Percentiles rank a stretch among this genome's conserved stretches.
These are phyloP conservation scores for Chlorella vulgaris DNA, from an alignment of 139 green algal genomes.

Conservation along the genomic window DNA sequence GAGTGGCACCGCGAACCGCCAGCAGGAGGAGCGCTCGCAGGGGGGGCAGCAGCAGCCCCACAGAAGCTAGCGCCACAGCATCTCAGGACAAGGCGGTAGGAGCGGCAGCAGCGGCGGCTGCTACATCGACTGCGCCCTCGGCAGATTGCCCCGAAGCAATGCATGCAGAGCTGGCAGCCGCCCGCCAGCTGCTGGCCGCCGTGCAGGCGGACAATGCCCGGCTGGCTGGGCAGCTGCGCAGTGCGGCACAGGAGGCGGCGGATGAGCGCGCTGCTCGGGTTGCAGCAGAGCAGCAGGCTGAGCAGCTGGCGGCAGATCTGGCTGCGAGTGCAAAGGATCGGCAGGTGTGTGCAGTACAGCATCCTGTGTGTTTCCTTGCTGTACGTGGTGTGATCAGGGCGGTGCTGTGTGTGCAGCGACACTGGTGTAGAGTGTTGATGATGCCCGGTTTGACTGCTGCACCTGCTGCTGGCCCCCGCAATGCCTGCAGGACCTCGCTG, in stretches of 20 bases:
- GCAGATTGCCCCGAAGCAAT: not conserved
- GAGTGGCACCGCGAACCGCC: not conserved
- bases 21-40: not conserved
- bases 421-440: too few species aligned
- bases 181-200: not conserved
- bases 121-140: too few species aligned
- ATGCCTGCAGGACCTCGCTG: not conserved
- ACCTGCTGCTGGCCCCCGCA: not conserved
- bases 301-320: constrained; percentile 7
- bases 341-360: not conserved
- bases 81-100: not conserved
- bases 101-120: not conserved
- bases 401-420: too few species aligned
- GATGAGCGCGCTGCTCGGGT: not conserved
- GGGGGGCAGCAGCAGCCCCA: not conserved
- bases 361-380: not conserved
- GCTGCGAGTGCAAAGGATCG: not conserved
- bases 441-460: not conserved
- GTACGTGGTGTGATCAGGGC: too few species aligned
- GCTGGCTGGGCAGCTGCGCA: not conserved
- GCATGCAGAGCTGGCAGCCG: not conserved
- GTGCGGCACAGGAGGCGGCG: not conserved
- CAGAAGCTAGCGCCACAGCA: not conserved
- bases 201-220: not conserved
- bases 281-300: not conserved